These are phyloP conservation scores for Geosmithia putterillii DNA, from an alignment of 2,329 filamentous ascomycete species.

Conservation along the genomic window DNA sequence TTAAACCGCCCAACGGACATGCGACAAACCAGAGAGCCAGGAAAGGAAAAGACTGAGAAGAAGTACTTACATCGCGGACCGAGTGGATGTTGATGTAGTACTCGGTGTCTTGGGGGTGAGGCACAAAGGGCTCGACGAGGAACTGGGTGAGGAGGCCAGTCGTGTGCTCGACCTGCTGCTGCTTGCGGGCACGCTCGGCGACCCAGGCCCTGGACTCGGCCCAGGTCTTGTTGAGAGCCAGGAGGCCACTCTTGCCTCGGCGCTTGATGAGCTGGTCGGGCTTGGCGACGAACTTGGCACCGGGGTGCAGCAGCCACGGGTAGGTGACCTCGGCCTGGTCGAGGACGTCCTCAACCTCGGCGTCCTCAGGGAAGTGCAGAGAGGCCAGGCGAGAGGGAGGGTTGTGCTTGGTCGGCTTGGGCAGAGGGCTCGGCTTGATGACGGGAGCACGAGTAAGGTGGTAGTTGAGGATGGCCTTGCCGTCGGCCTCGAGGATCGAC, in stretches of 20 bases:
- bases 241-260: slow-evolving; percentile 94
- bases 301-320: slow-evolving; percentile 80
- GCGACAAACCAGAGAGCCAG: slow-evolving; percentile 6
- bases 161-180: slow-evolving; percentile 84
- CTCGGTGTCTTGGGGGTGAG: slow-evolving; percentile 88
- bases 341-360: slow-evolving; percentile 70
- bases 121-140: slow-evolving; percentile 96
- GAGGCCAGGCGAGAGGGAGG: slow-evolving; percentile 80
- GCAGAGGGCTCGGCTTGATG: slow-evolving; percentile 96
- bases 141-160: slow-evolving; percentile 86
- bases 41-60: neutral
- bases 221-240: slow-evolving; percentile 97
- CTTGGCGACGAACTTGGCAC: slow-evolving; percentile 93
- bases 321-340: slow-evolving; percentile 94
- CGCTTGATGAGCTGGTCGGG: slow-evolving; percentile 99
- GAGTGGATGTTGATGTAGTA: slow-evolving; percentile 99
- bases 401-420: slow-evolving; percentile 77
- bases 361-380: slow-evolving; percentile 85
- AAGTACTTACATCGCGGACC: slow-evolving; percentile 82
- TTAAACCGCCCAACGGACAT: slow-evolving; percentile 1
- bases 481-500: slow-evolving; percentile 96
- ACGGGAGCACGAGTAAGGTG: slow-evolving; percentile 94
- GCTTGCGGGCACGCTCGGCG: slow-evolving; percentile 81
- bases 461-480: slow-evolving; percentile 99
- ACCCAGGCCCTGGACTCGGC: slow-evolving; percentile 89